Base-by-base conservation (phyloP, 2,329 filamentous ascomycete species). In the Trichophyton simii region DNA sequence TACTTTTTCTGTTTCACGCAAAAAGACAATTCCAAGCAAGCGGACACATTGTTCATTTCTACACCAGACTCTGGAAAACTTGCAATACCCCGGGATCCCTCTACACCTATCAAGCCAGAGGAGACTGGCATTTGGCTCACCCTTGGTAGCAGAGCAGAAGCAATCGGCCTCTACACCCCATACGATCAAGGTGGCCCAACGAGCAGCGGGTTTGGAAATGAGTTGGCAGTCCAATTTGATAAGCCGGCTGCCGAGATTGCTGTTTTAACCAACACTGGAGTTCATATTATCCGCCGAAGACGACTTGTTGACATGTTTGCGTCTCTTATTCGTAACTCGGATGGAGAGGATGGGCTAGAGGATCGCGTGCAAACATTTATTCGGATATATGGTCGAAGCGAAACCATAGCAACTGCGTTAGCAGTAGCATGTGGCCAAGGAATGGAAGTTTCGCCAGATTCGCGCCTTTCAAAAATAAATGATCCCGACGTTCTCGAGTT, bases 401-500 rank as follows among this genome's bases (percentile, higher is more conserved):
- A 99, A 72, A 94, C 89, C 0, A 86, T 95, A 60, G 89, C 94
- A 0, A 91, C 92, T 46, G 91, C 94, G 28, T 78, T 99, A 59
- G 94, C 94, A 9, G 94, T 99, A 34, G 91, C 94, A 42, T 99
- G 94, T 72, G 91, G 92, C 3, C 91, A 97, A 71, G 92, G 91
- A 8, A 86, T 87, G 28, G 92, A 96, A 68, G 83, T 89, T 20
- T 87, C 87, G 0, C 72, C 79, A 1, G 88, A 90, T 62, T 83
- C 85, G 50, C 84, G 91, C 50, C 76, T 87, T 8, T 86, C 88
- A 0, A 82, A 80, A 65, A 80, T 88, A 25, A 87, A 87, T 38
- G 94, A 97, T 68, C 88, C 91, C 11, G 84, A 90, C 41, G 90
- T 95, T 0, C 80, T 95, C 55, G 91, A 96, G 67, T 84, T 87